Conservation (phyloP, 2,329 filamentous ascomycete species). For the Trichoderma atroviride region DNA sequence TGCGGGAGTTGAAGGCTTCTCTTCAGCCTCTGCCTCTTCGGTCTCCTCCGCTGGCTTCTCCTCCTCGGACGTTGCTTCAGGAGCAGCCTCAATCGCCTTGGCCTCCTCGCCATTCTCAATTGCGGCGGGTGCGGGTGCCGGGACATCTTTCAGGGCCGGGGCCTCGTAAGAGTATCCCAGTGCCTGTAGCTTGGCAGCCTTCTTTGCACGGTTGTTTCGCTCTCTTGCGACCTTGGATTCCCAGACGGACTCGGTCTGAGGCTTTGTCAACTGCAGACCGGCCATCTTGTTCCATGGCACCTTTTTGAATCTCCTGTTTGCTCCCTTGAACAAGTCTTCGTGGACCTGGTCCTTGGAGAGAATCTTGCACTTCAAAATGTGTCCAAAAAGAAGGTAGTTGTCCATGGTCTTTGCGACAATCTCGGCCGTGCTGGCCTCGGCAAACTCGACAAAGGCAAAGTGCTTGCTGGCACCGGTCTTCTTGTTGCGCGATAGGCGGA, state of each 20-base stretch:
- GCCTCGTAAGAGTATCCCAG: conserved; percentile 83
- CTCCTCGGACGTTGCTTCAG: conserved; percentile 33
- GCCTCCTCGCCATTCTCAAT: conserved; percentile 42
- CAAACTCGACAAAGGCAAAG: conserved; percentile 93
- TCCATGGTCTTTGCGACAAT: conserved; percentile 96
- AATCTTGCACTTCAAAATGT: conserved; percentile 85
- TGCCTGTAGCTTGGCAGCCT: conserved; percentile 74
- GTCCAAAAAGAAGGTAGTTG: conserved; percentile 93
- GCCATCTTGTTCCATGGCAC: conserved; percentile 88
- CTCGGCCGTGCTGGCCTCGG: conserved; percentile 73
- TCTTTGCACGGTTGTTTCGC: conserved; percentile 67
- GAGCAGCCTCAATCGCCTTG: conserved; percentile 44
- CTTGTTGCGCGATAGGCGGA: conserved; percentile 88
- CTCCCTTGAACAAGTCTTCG: conserved; percentile 82
- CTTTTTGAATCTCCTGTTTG: conserved; percentile 85
- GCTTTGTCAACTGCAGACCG: conserved; percentile 72
- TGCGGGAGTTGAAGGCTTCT: conserved; percentile 30
- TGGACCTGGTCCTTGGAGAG: conserved; percentile 78
- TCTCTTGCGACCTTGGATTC: conserved; percentile 73
- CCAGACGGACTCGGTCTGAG: conserved; percentile 77
- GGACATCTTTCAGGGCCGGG: conserved; percentile 66
- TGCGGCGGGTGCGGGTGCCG: conserved; percentile 47
- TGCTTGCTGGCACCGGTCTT: conserved; percentile 90
- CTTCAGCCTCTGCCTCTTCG: conserved; percentile 30
- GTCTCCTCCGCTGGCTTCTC: conserved; percentile 33